phyloP scores from a whole-genome alignment of 2,329 filamentous ascomycete species.

The Aspergillus candidus region DNA sequence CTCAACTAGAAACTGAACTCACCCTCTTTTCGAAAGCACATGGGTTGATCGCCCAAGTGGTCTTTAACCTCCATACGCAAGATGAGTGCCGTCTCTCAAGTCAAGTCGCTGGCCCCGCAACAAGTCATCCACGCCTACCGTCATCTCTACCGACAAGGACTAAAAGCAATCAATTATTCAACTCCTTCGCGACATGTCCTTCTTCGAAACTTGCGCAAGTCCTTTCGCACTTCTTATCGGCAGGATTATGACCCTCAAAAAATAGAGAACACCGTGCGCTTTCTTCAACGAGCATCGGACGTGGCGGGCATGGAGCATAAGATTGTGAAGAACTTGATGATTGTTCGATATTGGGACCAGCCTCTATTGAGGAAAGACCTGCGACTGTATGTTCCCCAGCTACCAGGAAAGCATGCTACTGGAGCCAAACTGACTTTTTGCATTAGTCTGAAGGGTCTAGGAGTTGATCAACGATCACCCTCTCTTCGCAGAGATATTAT shows the following conservation, averaged over 20 bases:
- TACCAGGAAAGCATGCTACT: not conserved
- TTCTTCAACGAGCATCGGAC: constrained; percentile 38
- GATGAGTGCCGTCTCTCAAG: constrained; percentile 7
- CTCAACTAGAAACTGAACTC: no score
- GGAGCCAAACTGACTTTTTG: constrained; percentile 17
- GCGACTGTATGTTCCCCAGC: constrained; percentile 24
- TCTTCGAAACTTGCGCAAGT: constrained; percentile 38
- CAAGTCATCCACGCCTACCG: constrained; percentile 51
- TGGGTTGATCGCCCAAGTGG: not conserved
- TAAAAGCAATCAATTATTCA: constrained; percentile 53
- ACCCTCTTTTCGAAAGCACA: no score
- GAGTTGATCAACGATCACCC: constrained; percentile 21
- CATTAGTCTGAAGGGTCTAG: constrained; percentile 24
- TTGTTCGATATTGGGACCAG: constrained; percentile 40
- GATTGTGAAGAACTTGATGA: constrained; percentile 42
- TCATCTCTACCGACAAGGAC: constrained; percentile 48
- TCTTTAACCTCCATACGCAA: not conserved
- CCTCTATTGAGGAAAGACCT: constrained; percentile 25
- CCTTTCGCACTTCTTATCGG: constrained; percentile 35
- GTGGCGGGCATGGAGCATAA: constrained; percentile 41
- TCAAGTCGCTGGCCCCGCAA: constrained; percentile 12
- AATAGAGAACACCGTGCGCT: constrained; percentile 42
- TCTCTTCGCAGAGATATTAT: constrained; percentile 30
- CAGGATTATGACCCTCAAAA: constrained; percentile 34
- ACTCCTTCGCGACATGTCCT: constrained; percentile 52